A percentile compares a stretch with the other conserved stretches of the same genome.
Evolutionary conservation across 2,329 filamentous ascomycete species (phyloP).

Genomic region (Fusarium odoratissimum): DNA sequence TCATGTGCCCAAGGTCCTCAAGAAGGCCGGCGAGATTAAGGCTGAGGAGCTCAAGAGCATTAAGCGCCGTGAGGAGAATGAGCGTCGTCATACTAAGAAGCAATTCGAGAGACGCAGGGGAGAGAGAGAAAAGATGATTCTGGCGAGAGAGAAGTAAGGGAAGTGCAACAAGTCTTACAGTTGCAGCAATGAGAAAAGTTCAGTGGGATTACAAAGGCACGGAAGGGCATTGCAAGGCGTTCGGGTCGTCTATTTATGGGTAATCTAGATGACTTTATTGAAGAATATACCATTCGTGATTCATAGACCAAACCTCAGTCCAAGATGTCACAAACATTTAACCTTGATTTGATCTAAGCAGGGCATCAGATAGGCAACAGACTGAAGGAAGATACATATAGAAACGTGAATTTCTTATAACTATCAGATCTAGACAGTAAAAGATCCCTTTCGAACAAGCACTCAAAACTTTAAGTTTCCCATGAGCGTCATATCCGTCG

Average conservation of each 20-base stretch:
- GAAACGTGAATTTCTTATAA: conserved; percentile 12
- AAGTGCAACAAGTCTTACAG: conserved; percentile 22
- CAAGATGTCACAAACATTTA: not conserved
- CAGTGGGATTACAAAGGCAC: conserved; percentile 36
- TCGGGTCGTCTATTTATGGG: conserved; percentile 41
- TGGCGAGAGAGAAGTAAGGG: conserved; percentile 70
- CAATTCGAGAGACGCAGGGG: conserved; percentile 77
- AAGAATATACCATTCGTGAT: conserved; percentile 37
- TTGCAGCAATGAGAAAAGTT: conserved; percentile 20
- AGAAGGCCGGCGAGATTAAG: conserved; percentile 98
- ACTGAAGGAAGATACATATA: not conserved
- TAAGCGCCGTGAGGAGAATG: conserved; percentile 93
- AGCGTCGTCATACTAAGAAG: conserved; percentile 90
- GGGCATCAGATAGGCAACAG: not conserved
- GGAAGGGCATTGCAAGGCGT: conserved; percentile 52
- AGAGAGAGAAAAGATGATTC: conserved; percentile 93
- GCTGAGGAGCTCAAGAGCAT: conserved; percentile 85
- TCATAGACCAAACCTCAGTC: not conserved
- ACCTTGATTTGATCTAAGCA: not conserved
- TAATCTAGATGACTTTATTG: conserved; percentile 34
- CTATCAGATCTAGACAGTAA: conserved; percentile 32
- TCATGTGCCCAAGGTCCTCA: conserved; percentile 90
- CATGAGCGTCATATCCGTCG: conserved; percentile 34
- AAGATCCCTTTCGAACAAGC: conserved; percentile 19
- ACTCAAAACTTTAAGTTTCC: conserved; percentile 20